These are phyloP conservation scores for Clathrus columnatus DNA, from an alignment of 768 basidiomycete genomes.

Conservation along the genomic window DNA sequence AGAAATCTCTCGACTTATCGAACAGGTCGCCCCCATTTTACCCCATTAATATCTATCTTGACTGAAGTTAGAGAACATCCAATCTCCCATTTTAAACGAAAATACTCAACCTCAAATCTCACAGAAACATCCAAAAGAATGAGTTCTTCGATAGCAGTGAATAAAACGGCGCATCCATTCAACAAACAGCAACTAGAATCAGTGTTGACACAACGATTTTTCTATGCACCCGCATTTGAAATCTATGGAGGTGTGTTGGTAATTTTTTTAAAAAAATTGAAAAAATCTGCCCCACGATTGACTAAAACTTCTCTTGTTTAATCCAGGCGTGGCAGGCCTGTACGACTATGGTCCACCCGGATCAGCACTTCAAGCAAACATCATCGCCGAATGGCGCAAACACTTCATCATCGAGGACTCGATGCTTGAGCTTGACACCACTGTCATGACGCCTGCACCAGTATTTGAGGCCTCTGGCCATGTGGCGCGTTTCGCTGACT, in stretches of 20 bases:
- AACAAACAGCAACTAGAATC: constrained; percentile 82
- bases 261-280: neutral
- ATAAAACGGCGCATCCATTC: constrained; percentile 81
- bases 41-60: no score
- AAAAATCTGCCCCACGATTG: constrained; percentile 2
- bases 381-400: constrained; percentile 91
- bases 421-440: constrained; percentile 98
- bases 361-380: constrained; percentile 91
- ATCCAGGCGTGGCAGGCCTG: constrained; percentile 84
- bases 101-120: neutral
- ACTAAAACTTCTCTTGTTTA: constrained; percentile 6
- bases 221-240: constrained; percentile 97
- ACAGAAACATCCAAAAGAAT: neutral
- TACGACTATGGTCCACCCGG: constrained; percentile 99
- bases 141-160: constrained; percentile 31
- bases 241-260: constrained; percentile 89
- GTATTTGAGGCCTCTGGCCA: constrained; percentile 97
- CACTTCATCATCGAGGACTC: constrained; percentile 98
- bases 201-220: constrained; percentile 84
- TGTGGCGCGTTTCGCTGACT: constrained; percentile 96
- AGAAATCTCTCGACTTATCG: no score
- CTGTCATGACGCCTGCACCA: constrained; percentile 90
- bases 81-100: neutral
- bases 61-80: neutral
- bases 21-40: no score